Base-by-base conservation (phyloP, 768 basidiomycete species). In the Kwoniella sp. region DNA sequence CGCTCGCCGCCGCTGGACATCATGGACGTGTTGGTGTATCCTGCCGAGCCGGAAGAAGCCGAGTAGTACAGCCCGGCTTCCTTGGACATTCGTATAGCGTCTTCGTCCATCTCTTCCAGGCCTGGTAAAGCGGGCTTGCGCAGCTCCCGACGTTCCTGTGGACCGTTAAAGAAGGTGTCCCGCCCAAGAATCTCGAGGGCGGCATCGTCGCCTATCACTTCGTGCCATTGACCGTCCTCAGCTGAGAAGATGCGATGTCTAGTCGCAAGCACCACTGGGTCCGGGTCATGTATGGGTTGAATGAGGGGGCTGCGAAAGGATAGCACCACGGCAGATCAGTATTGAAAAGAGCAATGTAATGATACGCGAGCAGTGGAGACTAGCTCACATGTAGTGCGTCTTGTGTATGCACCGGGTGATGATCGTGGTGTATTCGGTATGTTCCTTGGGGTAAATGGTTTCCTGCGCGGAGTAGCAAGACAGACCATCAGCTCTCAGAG, bases 341-440 rank as follows among this genome's bases (percentile, higher is more conserved):
- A 26, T 34, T 11, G 22, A 52, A 17, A 17, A 11, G 25, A 65
- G 28, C 30, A 28, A 28, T 3, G 28, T 4, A 4, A 31, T 55
- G 15, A n/a, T n/a, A n/a, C n/a, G n/a, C n/a, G n/a, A n/a, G n/a
- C n/a, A n/a, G 20, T 48, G 26, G 34, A 13, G 20, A 0, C 3
- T 15, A 23, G 68, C 79, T 63, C 56, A 78, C 79, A 77, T 75
- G 52, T 79, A 73, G 66, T 80, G 79, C 48, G 76, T 71, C 51
- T 73, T 72, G 66, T 80, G 77, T 12, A 77, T 70, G 29, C 75
- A 73, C n/a, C 73, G 67, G 38, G 70, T 67, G 55, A 80, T 73
- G 25, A 78, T 58, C 1, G 66, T 68, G 17, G 52, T 62, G 53
- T 73, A 73, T 34, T 75, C 73, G 22, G 63, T 73, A 58, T 74